Evolutionary conservation across 1,139 yeast genomes (phyloP), one percentile per base, ranked within the genome.

Genomic region (Nakaseomyces nivariensis): DNA sequence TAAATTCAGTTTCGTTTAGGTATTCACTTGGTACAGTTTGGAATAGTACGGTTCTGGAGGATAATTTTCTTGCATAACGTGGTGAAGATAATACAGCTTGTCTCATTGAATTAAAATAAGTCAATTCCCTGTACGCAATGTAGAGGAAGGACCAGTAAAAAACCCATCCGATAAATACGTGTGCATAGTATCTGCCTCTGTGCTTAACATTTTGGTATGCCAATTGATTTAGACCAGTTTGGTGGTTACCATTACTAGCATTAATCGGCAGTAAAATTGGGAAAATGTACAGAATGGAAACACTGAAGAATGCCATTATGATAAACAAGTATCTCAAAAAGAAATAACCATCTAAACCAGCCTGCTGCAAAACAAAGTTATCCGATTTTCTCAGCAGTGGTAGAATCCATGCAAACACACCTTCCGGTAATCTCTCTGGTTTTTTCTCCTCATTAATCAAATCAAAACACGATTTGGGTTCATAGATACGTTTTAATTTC

Each of bases 301-400:
- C 62, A 8, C 81, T 60, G 32, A 85, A 77, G 48, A 86, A 66
- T 13, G 76, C 66, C 32, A 78, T 72, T 51, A 85, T 76, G 48
- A 86, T 74, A 50, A 83, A 78, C 53, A 92, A 64, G 65, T 82
- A 92, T 56, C 98, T 75, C 49, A 87, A 67, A 62, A 86, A 90
- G 59, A 89, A 82, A 68, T 88, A 92, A n/a, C 96, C 97, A 67
- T 90, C 97, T 9, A 87, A 67, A 41, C 96, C 95, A 32, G 88
- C 76, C 57, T 85, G 88, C 60, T 85, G 86, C 54, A 92, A 75
- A 50, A 88, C 68, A 62, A 76, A 86, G 1, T 82, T 61, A 56
- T 85, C 92, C 1, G 85, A 79, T 57, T 80, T 79, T 10, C 65
- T 56, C 47, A 81, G 56, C 29, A 83, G 54, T 46, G 70, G 71